Conservation (phyloP, 805 yeast genomes). For the Nakazawaea siamensis region DNA sequence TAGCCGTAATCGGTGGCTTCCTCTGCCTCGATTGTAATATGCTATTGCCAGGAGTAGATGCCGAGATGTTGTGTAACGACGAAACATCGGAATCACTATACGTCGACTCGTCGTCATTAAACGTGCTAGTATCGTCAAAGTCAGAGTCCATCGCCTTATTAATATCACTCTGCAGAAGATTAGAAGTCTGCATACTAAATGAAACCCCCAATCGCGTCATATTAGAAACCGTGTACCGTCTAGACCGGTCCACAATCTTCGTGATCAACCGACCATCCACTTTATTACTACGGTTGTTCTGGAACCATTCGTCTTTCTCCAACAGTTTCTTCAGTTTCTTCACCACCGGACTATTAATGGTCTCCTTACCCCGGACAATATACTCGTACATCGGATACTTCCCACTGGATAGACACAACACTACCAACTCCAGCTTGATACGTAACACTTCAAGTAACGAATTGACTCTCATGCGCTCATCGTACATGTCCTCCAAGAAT, state of each 20-base stretch:
- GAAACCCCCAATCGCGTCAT: constrained; percentile 74
- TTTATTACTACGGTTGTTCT: constrained; percentile 54
- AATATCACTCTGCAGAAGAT: constrained; percentile 28
- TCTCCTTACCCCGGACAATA: constrained; percentile 55
- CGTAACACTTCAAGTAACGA: constrained; percentile 68
- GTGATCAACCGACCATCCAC: constrained; percentile 16
- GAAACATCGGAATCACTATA: constrained; percentile 9
- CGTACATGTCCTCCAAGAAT: constrained; percentile 53
- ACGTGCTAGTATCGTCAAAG: constrained; percentile 15
- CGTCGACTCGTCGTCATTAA: constrained; percentile 6
- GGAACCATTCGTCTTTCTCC: constrained; percentile 82
- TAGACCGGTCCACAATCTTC: constrained; percentile 3
- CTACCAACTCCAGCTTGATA: constrained; percentile 75
- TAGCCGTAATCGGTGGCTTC: neutral
- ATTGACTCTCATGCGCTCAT: constrained; percentile 56
- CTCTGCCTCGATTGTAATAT: neutral
- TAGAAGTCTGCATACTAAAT: constrained; percentile 64
- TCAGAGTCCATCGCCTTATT: constrained; percentile 11
- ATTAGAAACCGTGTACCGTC: constrained; percentile 49
- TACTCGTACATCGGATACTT: constrained; percentile 58
- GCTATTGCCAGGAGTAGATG: neutral
- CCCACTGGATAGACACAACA: constrained; percentile 58
- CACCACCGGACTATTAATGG: constrained; percentile 16
- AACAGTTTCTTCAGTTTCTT: constrained; percentile 44
- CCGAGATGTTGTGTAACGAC: constrained; percentile 1